These are phyloP conservation scores for Cruciata laevipes DNA, from an alignment of 257 asterid species.

Conservation along the genomic window DNA sequence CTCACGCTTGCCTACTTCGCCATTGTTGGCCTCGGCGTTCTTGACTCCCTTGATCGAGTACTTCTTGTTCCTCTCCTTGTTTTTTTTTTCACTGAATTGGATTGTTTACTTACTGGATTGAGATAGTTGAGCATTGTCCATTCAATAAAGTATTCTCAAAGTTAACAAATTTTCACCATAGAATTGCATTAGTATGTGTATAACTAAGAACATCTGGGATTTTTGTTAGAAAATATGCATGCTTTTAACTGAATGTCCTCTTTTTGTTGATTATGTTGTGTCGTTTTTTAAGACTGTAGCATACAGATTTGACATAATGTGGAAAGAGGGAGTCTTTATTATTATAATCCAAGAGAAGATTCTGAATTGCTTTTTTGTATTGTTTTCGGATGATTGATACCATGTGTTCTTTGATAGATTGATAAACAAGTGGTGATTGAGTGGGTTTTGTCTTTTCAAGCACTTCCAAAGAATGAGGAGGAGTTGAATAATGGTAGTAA, in stretches of 20 bases:
- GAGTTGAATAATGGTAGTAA: slow-evolving; percentile 52
- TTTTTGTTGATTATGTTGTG: background rate
- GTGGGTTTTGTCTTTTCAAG: slow-evolving; percentile 91
- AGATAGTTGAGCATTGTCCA: background rate
- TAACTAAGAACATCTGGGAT: background rate
- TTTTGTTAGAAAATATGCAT: background rate
- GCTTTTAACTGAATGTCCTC: background rate
- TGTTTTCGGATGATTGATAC: background rate
- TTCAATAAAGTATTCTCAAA: background rate
- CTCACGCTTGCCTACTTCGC: slow-evolving; percentile 80
- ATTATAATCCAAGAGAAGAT: too few species aligned
- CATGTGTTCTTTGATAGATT: slow-evolving; percentile 33
- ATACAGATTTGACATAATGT: background rate
- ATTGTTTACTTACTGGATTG: background rate
- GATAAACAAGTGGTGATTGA: slow-evolving; percentile 61
- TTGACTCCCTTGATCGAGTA: slow-evolving; percentile 69
- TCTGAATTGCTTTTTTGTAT: background rate
- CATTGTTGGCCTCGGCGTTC: slow-evolving; percentile 69
- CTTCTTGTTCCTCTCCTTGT: background rate
- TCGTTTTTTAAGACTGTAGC: background rate
- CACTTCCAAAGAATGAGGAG: slow-evolving; percentile 47
- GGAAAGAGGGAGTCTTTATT: too few species aligned
- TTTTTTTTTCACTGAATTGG: too few species aligned
- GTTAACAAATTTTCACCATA: background rate
- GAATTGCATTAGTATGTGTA: too few species aligned